Base-by-base conservation (phyloP, 1,284 basidiomycete species). In the Meripilus lineatus region DNA sequence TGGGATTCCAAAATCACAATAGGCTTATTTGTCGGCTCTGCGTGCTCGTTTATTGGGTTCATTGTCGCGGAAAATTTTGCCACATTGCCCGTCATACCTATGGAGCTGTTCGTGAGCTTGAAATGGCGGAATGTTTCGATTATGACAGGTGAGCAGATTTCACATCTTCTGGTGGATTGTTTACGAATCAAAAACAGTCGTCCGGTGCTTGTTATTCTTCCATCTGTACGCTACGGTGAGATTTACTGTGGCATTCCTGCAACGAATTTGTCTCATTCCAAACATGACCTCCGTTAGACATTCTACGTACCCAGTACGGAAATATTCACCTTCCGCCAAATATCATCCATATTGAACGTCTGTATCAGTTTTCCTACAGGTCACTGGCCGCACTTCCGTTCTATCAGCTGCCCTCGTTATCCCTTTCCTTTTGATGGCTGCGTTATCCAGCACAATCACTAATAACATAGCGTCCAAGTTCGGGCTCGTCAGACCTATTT, bases 71-170 rank as follows among this genome's bases (percentile, higher is more conserved):
- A 65, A 36, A 56, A 55, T 15, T 54, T 50, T 24, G 58, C 61
- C 5, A 41, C 40, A 14, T 42, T 57, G 36, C 64, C 62, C 7
- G 50, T 66, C 10, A 56, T 59, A 2, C 63, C 63, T 3, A 45
- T 59, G 34, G 38, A 50, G 7, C 46, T 63, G 37, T 65, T 64
- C 34, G 49, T 50, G 15, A 44, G 49, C 37, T 62, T 63, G 63
- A 54, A 56, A 40, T 63, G 58, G 57, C 54, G 64, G 24, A 66
- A 66, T 40, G 60, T 65, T 5, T 58, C 63, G 5, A 52, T 65
- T 21, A 61, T 62, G 45, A 55, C 62, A 13, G 44, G 58, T 61
- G 39, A 35, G 53, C 53, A 17, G 13, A 11, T 18, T n/a, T 13
- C 22, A 25, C 24, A 25, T 18, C 18, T 17, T 43, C 20, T 38